Conservation (phyloP, 2,329 filamentous ascomycete species). For the Colletotrichum gloeosporioides region DNA sequence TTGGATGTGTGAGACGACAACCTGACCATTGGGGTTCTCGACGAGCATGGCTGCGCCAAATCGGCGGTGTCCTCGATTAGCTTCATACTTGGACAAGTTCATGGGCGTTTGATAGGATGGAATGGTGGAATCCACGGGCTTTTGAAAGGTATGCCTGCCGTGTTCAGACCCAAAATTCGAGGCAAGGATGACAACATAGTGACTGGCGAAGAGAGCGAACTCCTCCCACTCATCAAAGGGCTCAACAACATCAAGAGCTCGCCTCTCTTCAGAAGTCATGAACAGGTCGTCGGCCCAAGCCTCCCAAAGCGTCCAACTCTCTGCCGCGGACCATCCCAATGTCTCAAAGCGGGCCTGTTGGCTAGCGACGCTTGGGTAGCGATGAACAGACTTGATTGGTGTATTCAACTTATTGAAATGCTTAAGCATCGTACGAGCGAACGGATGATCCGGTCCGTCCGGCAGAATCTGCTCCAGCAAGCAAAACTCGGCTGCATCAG, state of each 20-base stretch:
- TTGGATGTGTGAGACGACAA: slow-evolving; percentile 49
- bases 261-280: slow-evolving; percentile 64
- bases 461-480: slow-evolving; percentile 87
- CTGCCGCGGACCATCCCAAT: slow-evolving; percentile 71
- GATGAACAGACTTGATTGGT: slow-evolving; percentile 74
- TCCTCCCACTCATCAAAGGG: slow-evolving; percentile 98
- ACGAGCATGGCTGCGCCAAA: slow-evolving; percentile 63
- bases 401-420: slow-evolving; percentile 85
- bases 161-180: slow-evolving; percentile 34
- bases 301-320: slow-evolving; percentile 78
- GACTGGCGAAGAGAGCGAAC: slow-evolving; percentile 81
- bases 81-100: slow-evolving; percentile 40
- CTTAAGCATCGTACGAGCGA: slow-evolving; percentile 83
- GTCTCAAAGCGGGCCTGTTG: slow-evolving; percentile 72
- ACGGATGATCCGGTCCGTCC: slow-evolving; percentile 78
- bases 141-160: background rate
- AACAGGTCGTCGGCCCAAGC: slow-evolving; percentile 77
- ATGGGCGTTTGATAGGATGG: slow-evolving; percentile 20
- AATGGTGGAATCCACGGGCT: background rate
- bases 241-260: slow-evolving; percentile 72
- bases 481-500: slow-evolving; percentile 73
- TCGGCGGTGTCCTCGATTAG: slow-evolving; percentile 55
- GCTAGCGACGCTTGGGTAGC: slow-evolving; percentile 69
- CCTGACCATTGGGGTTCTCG: slow-evolving; percentile 42
- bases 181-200: slow-evolving; percentile 82